These are phyloP conservation scores for Camellia lanceoleosa DNA, from an alignment of 148 eudicot genomes.

Conservation along the genomic window DNA sequence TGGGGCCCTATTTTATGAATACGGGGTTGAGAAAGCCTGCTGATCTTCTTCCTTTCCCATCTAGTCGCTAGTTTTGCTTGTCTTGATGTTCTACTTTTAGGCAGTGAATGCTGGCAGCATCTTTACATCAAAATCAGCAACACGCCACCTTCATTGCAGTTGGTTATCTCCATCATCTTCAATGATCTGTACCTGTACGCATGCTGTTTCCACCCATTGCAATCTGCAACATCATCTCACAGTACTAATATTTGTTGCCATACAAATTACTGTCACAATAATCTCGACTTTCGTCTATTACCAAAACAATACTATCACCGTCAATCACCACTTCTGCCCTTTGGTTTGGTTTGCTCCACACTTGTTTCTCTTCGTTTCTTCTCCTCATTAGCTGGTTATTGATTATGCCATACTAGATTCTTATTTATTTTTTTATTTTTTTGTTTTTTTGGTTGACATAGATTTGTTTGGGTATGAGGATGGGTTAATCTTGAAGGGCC, in stretches of 20 bases:
- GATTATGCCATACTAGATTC: no score
- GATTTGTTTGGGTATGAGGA: neutral
- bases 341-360: neutral
- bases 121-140: neutral
- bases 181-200: neutral
- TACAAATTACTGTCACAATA: neutral
- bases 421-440: neutral
- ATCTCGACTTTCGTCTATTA: neutral
- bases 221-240: neutral
- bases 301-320: neutral
- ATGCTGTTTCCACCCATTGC: neutral
- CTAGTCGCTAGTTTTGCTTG: neutral
- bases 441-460: neutral
- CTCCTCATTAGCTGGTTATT: neutral
- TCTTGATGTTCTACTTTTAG: neutral
- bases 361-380: neutral
- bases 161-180: neutral
- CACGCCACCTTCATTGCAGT: neutral
- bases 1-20: neutral
- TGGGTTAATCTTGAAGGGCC: neutral
- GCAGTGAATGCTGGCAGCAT: neutral
- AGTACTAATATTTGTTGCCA: neutral
- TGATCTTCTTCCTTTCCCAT: neutral
- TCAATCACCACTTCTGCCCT: neutral
- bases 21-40: neutral